Conservation (phyloP, 2,329 filamentous ascomycete genomes). For the Colletotrichum sidae region DNA sequence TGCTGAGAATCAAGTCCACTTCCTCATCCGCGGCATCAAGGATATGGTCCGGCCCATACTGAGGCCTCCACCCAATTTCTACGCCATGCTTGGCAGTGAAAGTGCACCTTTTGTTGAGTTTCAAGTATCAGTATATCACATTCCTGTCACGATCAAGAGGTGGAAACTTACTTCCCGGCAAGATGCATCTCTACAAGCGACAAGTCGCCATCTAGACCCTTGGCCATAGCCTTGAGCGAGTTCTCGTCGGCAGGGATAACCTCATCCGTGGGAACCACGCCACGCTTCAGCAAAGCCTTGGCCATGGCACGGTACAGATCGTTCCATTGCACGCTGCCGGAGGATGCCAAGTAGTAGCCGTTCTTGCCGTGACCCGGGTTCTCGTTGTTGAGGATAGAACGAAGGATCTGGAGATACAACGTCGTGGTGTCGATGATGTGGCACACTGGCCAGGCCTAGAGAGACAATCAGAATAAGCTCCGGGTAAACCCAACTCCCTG, state of each 20-base stretch:
- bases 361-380: conserved; percentile 53
- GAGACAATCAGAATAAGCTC: background rate
- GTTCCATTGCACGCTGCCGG: conserved; percentile 61
- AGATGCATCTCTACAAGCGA: conserved; percentile 48
- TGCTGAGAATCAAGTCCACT: conserved; percentile 50
- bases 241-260: conserved; percentile 51
- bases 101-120: background rate
- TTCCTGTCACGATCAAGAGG: background rate
- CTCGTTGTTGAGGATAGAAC: conserved; percentile 53
- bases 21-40: conserved; percentile 58
- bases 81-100: conserved; percentile 54
- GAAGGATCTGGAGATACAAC: conserved; percentile 59
- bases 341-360: conserved; percentile 63
- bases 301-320: conserved; percentile 62
- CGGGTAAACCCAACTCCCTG: too few relatives aligned
- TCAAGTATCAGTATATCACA: background rate
- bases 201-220: conserved; percentile 47
- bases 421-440: conserved; percentile 60
- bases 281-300: conserved; percentile 51
- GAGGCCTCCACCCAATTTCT: conserved; percentile 58
- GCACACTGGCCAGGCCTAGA: conserved; percentile 64
- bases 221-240: conserved; percentile 54
- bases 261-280: conserved; percentile 50
- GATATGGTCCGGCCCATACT: conserved; percentile 56
- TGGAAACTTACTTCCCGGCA: conserved; percentile 50